Evolutionary conservation across 2,329 filamentous ascomycete genomes (phyloP).

Genomic region (Chlorencoelia australis): DNA sequence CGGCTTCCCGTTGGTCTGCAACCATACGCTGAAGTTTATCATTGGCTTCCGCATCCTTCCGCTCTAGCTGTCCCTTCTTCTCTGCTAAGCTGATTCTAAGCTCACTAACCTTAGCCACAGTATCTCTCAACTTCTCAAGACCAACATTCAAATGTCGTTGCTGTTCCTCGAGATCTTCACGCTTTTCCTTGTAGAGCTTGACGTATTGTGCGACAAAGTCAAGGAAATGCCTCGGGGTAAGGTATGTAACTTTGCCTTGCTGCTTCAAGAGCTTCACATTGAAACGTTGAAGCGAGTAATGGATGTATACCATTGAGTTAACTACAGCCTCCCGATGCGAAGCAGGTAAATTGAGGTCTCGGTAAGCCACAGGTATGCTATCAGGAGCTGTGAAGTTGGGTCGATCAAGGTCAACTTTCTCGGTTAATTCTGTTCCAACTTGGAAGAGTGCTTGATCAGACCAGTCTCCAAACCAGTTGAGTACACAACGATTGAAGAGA

Average conservation of each 20-base stretch:
- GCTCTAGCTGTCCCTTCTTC: slow-evolving; percentile 88
- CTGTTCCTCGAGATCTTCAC: slow-evolving; percentile 96
- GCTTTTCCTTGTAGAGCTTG: slow-evolving; percentile 94
- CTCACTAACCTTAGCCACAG: slow-evolving; percentile 93
- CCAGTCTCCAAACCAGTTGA: slow-evolving; percentile 99
- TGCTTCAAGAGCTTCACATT: slow-evolving; percentile 83
- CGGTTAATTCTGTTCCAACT: slow-evolving; percentile 88
- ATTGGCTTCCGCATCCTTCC: slow-evolving; percentile 90
- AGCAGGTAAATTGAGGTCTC: slow-evolving; percentile 72
- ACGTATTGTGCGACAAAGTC: slow-evolving; percentile 98
- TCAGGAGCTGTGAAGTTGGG: slow-evolving; percentile 79
- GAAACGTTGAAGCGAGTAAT: slow-evolving; percentile 86
- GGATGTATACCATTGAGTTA: slow-evolving; percentile 98
- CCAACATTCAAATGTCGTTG: slow-evolving; percentile 97
- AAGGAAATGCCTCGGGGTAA: slow-evolving; percentile 93
- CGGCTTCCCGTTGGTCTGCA: slow-evolving; percentile 87
- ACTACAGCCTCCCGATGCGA: slow-evolving; percentile 86
- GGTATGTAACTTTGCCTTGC: slow-evolving; percentile 83
- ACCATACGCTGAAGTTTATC: slow-evolving; percentile 98
- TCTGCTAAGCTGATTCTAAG: slow-evolving; percentile 81
- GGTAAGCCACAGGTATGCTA: slow-evolving; percentile 85
- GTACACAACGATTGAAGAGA: slow-evolving; percentile 97
- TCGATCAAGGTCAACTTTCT: slow-evolving; percentile 90
- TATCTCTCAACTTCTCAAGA: slow-evolving; percentile 93
- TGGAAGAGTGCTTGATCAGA: slow-evolving; percentile 98